Conservation (phyloP, 164 flowering plant species). For the Brasenia schreberi region DNA sequence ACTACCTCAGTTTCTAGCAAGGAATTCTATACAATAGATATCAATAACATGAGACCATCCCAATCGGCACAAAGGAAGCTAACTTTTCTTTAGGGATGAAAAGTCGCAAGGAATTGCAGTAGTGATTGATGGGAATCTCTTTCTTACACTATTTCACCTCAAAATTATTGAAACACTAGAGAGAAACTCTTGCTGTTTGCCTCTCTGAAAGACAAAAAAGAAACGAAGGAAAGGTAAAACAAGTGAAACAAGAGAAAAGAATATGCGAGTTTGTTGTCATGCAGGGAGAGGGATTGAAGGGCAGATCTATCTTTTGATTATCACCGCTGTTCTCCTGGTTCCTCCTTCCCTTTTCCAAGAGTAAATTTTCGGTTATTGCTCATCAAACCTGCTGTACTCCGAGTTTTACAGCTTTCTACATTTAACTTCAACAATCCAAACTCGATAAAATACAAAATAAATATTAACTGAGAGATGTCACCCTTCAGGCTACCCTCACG, state of each 20-base stretch:
- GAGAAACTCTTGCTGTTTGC: neutral
- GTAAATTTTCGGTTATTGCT: neutral
- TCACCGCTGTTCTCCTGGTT: neutral
- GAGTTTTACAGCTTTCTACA: neutral
- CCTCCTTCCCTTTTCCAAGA: neutral
- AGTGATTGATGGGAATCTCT: neutral
- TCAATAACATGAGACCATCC: neutral
- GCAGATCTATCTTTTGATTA: neutral
- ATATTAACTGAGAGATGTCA: neutral
- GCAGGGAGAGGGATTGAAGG: neutral
- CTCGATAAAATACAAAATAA: neutral
- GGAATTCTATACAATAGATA: neutral
- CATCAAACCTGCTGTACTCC: neutral
- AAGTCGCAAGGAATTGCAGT: neutral
- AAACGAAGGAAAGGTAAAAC: neutral
- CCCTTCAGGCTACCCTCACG: slow-evolving; percentile 2
- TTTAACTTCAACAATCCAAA: neutral
- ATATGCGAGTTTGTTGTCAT: neutral
- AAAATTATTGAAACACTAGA: neutral
- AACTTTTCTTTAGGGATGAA: neutral
- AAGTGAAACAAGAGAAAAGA: neutral
- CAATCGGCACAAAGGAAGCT: neutral
- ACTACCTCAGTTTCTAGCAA: neutral
- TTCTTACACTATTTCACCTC: neutral
- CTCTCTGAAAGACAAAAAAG: neutral